Percentiles rank a stretch among this genome's conserved stretches.
Conservation (phyloP, 768 basidiomycete species). For the Leccinum longicurvipes region DNA sequence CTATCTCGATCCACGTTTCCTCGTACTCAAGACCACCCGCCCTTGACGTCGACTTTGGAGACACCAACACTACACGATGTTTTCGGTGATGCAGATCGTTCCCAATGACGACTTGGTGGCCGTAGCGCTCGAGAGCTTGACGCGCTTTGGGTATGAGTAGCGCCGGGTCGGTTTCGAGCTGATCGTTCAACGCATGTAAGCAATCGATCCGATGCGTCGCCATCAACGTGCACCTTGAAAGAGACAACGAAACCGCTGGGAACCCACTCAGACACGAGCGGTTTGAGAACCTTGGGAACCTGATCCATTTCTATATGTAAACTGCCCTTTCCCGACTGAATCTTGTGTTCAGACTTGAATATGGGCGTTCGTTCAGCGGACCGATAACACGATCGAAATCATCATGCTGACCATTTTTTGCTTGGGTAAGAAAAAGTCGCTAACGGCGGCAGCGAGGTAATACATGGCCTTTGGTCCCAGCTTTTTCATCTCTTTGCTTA, state of each 20-base stretch:
- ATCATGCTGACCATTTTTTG: constrained; percentile 76
- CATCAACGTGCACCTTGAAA: constrained; percentile 75
- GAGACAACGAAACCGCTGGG: constrained; percentile 89
- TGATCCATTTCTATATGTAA: constrained; percentile 98
- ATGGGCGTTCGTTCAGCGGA: neutral
- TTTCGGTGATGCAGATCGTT: constrained; percentile 94
- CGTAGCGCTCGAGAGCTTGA: constrained; percentile 85
- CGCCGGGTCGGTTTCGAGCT: constrained; percentile 90
- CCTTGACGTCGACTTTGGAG: constrained; percentile 35
- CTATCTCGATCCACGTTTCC: constrained; percentile 66
- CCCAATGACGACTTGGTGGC: constrained; percentile 96
- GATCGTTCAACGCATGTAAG: constrained; percentile 6
- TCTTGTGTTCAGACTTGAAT: constrained; percentile 91
- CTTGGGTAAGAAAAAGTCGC: constrained; percentile 94
- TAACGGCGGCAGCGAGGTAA: constrained; percentile 96
- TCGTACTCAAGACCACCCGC: constrained; percentile 36
- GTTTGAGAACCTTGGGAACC: constrained; percentile 93
- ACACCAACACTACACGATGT: constrained; percentile 89
- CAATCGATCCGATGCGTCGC: neutral
- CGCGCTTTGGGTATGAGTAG: constrained; percentile 90
- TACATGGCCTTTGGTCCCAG: constrained; percentile 79
- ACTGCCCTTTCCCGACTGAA: constrained; percentile 94
- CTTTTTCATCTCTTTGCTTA: constrained; percentile 72
- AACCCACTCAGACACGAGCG: constrained; percentile 93
- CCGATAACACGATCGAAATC: neutral